A percentile compares a stretch with the other conserved stretches of the same genome.
Conservation (phyloP, 2,329 filamentous ascomycete species). For the Emydomyces testavorans region DNA sequence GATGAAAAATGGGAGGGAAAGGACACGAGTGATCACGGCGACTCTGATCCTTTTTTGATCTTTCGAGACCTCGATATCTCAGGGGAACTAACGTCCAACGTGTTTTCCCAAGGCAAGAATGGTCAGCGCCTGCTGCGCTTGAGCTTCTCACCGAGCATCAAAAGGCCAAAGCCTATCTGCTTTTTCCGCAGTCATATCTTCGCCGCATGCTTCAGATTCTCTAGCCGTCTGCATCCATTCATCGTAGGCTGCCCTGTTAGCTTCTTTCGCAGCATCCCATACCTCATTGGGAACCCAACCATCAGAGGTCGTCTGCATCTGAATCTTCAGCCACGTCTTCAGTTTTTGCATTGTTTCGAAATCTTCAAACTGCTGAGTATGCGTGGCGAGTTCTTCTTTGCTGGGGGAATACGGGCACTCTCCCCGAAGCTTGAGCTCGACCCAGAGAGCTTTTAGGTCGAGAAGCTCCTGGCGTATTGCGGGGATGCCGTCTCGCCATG, state of each 20-base stretch:
- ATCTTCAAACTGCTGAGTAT: constrained; percentile 23
- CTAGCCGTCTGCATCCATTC: constrained; percentile 21
- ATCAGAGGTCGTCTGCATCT: constrained; percentile 24
- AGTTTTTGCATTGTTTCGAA: constrained; percentile 24
- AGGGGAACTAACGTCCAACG: no score
- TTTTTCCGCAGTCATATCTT: constrained; percentile 12
- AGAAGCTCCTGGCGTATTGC: constrained; percentile 26
- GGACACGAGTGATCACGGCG: no score
- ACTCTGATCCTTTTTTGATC: no score
- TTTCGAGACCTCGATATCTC: no score
- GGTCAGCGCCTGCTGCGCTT: no score
- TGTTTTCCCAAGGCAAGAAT: no score
- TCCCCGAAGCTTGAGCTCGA: constrained; percentile 20
- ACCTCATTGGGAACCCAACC: constrained; percentile 26
- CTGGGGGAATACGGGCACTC: constrained; percentile 21
- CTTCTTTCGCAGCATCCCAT: constrained; percentile 23
- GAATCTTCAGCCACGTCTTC: constrained; percentile 22
- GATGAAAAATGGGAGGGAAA: no score
- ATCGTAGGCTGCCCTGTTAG: constrained; percentile 22
- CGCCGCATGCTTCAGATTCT: constrained; percentile 10
- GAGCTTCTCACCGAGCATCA: constrained; percentile 14
- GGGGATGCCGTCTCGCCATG: constrained; percentile 22
- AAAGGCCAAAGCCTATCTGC: constrained; percentile 16
- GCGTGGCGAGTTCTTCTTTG: constrained; percentile 21
- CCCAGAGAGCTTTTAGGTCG: constrained; percentile 23